Percentiles rank a stretch among this genome's conserved stretches.
Evolutionary conservation across 441 rosid genomes (phyloP).

Genomic region (Eutrema salsugineum): DNA sequence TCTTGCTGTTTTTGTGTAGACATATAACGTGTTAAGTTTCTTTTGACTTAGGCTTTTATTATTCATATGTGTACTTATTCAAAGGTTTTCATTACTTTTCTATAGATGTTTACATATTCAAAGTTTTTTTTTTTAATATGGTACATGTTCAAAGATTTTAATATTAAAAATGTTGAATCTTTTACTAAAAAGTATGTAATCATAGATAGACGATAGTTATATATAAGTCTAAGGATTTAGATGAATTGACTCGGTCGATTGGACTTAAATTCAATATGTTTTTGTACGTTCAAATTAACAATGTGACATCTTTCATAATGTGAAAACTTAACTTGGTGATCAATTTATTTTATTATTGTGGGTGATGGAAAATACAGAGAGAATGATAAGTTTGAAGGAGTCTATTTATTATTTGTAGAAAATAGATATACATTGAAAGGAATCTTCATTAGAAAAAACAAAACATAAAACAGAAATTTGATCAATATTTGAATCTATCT

Average conservation of each 20-base stretch:
- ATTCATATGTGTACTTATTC: not conserved
- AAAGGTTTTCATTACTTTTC: not conserved
- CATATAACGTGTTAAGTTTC: conserved; percentile 7
- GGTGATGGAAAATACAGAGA: too few relatives aligned
- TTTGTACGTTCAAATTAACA: not conserved
- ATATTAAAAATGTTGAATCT: too few relatives aligned
- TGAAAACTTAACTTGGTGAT: too few relatives aligned
- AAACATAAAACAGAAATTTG: too few relatives aligned
- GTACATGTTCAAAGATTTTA: not conserved
- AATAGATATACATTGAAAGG: too few relatives aligned
- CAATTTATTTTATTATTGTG: too few relatives aligned
- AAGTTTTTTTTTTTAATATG: too few relatives aligned
- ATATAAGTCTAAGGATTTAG: not conserved
- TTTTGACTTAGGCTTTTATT: conserved; percentile 6
- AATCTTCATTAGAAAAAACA: too few relatives aligned
- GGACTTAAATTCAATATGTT: not conserved
- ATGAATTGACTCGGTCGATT: not conserved
- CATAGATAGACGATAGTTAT: too few relatives aligned
- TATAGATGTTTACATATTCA: too few relatives aligned
- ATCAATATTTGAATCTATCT: not conserved
- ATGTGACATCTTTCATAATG: not conserved
- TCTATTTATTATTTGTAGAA: too few relatives aligned
- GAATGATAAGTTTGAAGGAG: too few relatives aligned
- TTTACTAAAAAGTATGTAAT: not conserved
- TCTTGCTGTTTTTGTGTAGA: not conserved